A percentile compares a stretch with the other conserved stretches of the same genome.
Conservation (phyloP, 1,139 yeast species). For the Hyphopichia khmerensis region DNA sequence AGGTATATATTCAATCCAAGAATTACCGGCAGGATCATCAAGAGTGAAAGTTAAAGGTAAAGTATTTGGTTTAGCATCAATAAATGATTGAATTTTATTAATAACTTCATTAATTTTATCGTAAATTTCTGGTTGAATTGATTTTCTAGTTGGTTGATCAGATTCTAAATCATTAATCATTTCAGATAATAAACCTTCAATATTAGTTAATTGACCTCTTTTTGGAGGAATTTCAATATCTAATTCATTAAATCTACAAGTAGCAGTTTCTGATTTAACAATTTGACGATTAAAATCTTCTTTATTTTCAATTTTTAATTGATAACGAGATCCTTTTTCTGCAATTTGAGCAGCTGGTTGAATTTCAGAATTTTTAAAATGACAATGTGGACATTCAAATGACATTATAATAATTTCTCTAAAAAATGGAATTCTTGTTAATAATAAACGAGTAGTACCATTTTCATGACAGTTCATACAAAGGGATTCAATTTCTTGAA, state of each 20-base stretch:
- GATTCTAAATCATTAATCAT: conserved; percentile 78
- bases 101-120: conserved; percentile 74
- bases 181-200: conserved; percentile 84
- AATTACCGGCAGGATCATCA: conserved; percentile 97
- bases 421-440: conserved; percentile 90
- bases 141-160: conserved; percentile 80
- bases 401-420: conserved; percentile 93
- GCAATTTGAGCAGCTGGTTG: conserved; percentile 92
- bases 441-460: conserved; percentile 78
- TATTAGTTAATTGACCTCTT: conserved; percentile 87
- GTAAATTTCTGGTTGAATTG: conserved; percentile 69
- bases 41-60: conserved; percentile 78
- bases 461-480: conserved; percentile 94
- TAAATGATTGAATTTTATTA: conserved; percentile 52
- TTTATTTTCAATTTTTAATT: conserved; percentile 65
- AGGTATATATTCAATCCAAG: conserved; percentile 91
- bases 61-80: conserved; percentile 63
- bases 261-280: conserved; percentile 85
- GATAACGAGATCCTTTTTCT: conserved; percentile 80
- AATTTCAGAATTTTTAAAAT: conserved; percentile 84
- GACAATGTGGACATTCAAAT: conserved; percentile 94
- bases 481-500: conserved; percentile 89
- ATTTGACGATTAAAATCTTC: conserved; percentile 87
- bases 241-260: conserved; percentile 78
- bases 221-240: conserved; percentile 96